phyloP scores from a whole-genome alignment of 768 basidiomycete genomes.

The Tulasnella sp. region DNA sequence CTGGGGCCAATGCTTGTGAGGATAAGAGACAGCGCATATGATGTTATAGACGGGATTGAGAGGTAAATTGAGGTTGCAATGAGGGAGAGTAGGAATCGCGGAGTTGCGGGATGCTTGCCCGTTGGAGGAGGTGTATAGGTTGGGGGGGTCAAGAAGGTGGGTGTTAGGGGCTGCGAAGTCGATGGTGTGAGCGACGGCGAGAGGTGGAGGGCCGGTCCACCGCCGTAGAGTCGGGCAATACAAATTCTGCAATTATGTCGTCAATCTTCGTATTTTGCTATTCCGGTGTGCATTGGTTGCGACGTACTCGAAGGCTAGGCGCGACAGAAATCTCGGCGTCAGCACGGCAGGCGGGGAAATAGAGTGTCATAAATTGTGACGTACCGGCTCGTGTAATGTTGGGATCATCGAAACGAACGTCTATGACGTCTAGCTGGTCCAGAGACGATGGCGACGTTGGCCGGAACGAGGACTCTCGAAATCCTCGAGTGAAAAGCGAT shows the following conservation, averaged over 20 bases:
- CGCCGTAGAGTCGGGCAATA: constrained; percentile 77
- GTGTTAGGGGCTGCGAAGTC: constrained; percentile 54
- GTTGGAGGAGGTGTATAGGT: constrained; percentile 28
- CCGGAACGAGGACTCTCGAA: constrained; percentile 42
- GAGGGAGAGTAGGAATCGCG: constrained; percentile 72
- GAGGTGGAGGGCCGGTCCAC: constrained; percentile 63
- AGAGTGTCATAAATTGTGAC: constrained; percentile 21
- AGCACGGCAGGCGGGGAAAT: constrained; percentile 3
- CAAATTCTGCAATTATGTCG: constrained; percentile 45
- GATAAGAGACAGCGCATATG: constrained; percentile 61
- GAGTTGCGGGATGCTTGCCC: constrained; percentile 61
- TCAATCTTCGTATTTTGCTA: not conserved
- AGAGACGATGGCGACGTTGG: not conserved
- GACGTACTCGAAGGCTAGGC: constrained; percentile 80
- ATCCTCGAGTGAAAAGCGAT: constrained; percentile 74
- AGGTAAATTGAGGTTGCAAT: constrained; percentile 82
- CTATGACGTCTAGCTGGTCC: constrained; percentile 37
- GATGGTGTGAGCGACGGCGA: constrained; percentile 55
- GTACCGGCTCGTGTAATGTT: constrained; percentile 82
- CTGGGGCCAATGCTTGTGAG: constrained; percentile 66
- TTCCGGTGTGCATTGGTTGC: not conserved
- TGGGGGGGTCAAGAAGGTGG: constrained; percentile 37
- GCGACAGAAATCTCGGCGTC: not conserved
- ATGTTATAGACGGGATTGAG: constrained; percentile 63
- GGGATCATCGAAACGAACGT: constrained; percentile 65